A percentile compares a stretch with the other conserved stretches of the same genome.
These are phyloP conservation scores for Panellus pusillus DNA, from an alignment of 768 basidiomycete species.

Conservation along the genomic window DNA sequence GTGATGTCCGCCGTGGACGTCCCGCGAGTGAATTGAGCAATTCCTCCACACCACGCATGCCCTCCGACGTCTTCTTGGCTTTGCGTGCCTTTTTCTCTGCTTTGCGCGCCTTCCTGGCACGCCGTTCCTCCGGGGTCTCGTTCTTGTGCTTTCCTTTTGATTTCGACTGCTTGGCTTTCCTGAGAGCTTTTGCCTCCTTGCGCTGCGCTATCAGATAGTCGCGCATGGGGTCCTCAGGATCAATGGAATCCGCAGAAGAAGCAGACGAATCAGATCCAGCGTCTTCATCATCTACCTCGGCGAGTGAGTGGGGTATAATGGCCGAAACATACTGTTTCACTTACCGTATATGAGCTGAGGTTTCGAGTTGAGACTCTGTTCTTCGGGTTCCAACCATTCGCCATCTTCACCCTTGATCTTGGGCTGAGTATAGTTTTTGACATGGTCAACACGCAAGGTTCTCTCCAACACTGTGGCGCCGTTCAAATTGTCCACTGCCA, in stretches of 20 bases:
- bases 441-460: slow-evolving; percentile 90
- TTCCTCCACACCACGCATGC: slow-evolving; percentile 65
- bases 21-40: slow-evolving; percentile 51
- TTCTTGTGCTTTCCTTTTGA: slow-evolving; percentile 69
- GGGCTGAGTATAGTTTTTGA: slow-evolving; percentile 89
- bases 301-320: background rate
- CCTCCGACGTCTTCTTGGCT: slow-evolving; percentile 53
- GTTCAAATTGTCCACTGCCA: slow-evolving; percentile 98
- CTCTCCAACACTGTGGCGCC: slow-evolving; percentile 86
- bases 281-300: slow-evolving; percentile 39
- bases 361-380: slow-evolving; percentile 84
- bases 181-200: slow-evolving; percentile 67
- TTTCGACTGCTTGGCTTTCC: slow-evolving; percentile 62
- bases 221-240: slow-evolving; percentile 97
- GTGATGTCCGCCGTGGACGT: slow-evolving; percentile 25
- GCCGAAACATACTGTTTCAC: slow-evolving; percentile 19
- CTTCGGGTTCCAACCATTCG: slow-evolving; percentile 82
- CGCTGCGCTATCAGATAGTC: slow-evolving; percentile 83
- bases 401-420: slow-evolving; percentile 77
- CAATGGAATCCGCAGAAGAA: slow-evolving; percentile 66
- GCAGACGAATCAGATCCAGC: slow-evolving; percentile 66
- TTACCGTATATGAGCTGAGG: slow-evolving; percentile 68
- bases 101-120: slow-evolving; percentile 72
- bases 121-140: slow-evolving; percentile 79
- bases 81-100: slow-evolving; percentile 65